Evolutionary conservation across 176 grass and related monocot genomes (phyloP).

Genomic region (Carex parvula): DNA sequence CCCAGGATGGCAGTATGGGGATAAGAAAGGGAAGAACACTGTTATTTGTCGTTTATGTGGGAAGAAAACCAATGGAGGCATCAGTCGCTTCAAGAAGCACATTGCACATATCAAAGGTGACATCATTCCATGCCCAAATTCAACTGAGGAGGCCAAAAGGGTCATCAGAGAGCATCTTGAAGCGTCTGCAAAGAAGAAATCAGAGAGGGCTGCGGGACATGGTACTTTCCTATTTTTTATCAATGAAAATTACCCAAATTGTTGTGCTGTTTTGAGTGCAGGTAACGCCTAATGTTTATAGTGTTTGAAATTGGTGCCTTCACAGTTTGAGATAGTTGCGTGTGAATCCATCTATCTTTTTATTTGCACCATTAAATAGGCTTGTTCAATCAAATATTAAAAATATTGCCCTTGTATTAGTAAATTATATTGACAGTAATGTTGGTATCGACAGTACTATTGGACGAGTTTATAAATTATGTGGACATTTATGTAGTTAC

Average conservation of each 20-base stretch:
- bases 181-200: neutral
- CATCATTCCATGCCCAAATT: slow-evolving; percentile 8
- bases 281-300: neutral
- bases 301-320: neutral
- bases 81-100: slow-evolving; percentile 21
- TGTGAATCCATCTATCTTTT: neutral
- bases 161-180: slow-evolving; percentile 5
- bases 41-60: slow-evolving; percentile 16
- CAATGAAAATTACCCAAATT: neutral
- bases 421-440: neutral
- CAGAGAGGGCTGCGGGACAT: neutral
- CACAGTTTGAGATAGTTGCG: slow-evolving; percentile 4
- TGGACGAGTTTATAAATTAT: neutral
- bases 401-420: neutral
- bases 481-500: neutral
- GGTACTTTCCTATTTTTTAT: neutral
- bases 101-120: slow-evolving; percentile 25
- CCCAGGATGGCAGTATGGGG: neutral
- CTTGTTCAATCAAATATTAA: neutral
- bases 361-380: neutral
- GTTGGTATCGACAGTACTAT: neutral
- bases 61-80: slow-evolving; percentile 1
- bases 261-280: neutral
- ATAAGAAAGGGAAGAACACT: neutral
- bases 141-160: slow-evolving; percentile 4